A percentile compares a stretch with the other conserved stretches of the same genome.
Evolutionary conservation across 2,329 filamentous ascomycete genomes (phyloP).

Genomic region (Exophiala mesophila): DNA sequence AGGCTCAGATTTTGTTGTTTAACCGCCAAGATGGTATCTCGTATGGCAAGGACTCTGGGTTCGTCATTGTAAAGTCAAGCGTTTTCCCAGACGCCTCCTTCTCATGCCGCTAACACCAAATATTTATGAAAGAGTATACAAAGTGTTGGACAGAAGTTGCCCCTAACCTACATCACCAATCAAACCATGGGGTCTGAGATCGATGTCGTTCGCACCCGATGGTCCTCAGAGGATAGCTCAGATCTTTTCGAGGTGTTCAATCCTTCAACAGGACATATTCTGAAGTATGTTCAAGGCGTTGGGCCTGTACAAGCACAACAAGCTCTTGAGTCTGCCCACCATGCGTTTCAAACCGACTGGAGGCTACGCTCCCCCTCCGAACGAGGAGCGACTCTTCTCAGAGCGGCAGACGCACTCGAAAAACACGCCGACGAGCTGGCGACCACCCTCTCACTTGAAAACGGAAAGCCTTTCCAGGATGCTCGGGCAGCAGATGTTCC

Average conservation of each 20-base stretch:
- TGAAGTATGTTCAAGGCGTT: slow-evolving; percentile 11
- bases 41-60: too few relatives aligned
- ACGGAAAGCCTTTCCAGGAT: slow-evolving; percentile 27
- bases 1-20: too few relatives aligned
- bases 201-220: too few relatives aligned
- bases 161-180: too few relatives aligned
- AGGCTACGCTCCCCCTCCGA: slow-evolving; percentile 6
- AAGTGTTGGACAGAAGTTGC: too few relatives aligned
- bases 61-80: too few relatives aligned
- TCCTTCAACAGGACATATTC: slow-evolving; percentile 14
- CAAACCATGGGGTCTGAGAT: too few relatives aligned
- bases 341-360: slow-evolving; percentile 15
- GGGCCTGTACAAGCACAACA: slow-evolving; percentile 4
- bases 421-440: slow-evolving; percentile 24
- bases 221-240: slow-evolving; percentile 10
- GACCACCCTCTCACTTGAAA: slow-evolving; percentile 25
- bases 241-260: slow-evolving; percentile 16
- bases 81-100: too few relatives aligned
- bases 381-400: slow-evolving; percentile 5
- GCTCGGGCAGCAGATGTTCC: slow-evolving; percentile 21
- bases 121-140: too few relatives aligned
- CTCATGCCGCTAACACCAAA: too few relatives aligned
- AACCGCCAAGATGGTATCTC: too few relatives aligned
- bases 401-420: slow-evolving; percentile 10
- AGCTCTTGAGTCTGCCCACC: slow-evolving; percentile 7